Base-by-base conservation (phyloP, 768 basidiomycete species). In the Sarcodon aspratus region DNA sequence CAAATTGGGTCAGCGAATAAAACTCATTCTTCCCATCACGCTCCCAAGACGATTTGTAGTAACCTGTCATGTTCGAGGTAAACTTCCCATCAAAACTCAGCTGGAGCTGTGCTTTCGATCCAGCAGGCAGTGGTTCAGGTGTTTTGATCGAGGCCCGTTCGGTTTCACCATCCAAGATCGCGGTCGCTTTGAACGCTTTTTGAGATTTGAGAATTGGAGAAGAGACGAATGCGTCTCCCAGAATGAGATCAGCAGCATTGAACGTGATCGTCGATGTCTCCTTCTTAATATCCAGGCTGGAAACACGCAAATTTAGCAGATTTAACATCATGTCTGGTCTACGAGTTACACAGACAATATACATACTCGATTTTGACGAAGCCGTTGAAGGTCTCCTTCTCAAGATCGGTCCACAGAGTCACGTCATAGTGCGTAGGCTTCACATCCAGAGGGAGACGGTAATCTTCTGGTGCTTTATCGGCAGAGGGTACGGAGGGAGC, bases 1-100 rank as follows among this genome's bases (percentile, higher is more conserved):
- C 90, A 55, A 93, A 95, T 66, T 98, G 94, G 34, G 95, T 96
- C 47, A 98, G 69, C 31, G 84, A 74, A 60, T 87, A 86, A 51
- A 75, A 69, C 58, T 77, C 76, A 55, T 75, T 77, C 54, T 78
- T 73, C 33, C 80, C 82, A 44, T 80, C 74, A 37, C 75, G 61
- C 59, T 84, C 76, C 61, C 73, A 81, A 10, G 74, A 65, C 32
- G 82, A 79, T 53, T 75, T 75, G 68, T 92, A 92, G 64, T 92
- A 91, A 27, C 90, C 92, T 59, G 76, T 76, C 90, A 96, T 86
- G 49, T 68, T 71, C 36, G 73, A 74, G 2, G 73, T 78, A 42
- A 98, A 70, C 55, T 76, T 69, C 10, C 79, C 81, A 47, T 66
- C 70, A 66, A 87, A 96, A 2, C 70, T 68, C 46, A 93, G 66